Base-by-base conservation (phyloP, 257 asterid species). In the Coffea eugenioides region DNA sequence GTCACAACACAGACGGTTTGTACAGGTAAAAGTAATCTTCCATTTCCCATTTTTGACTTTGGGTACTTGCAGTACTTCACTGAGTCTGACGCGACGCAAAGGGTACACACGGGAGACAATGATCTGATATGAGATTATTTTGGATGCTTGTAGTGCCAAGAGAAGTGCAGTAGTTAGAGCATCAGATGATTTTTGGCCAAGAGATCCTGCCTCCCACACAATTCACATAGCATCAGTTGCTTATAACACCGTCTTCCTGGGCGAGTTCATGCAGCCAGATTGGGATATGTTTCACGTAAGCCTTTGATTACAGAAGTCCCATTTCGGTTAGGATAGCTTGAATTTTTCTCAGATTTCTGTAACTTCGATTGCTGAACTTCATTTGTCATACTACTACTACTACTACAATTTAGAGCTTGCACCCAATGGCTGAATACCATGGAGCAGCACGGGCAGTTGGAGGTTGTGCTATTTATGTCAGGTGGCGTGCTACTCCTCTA, bases 251-350 rank as follows among this genome's bases (percentile, higher is more conserved):
- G 27, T 95, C 72, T 95, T 95, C 79, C 87, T 93, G 0, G 98
- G 98, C 64, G 98, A 95, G 85, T 93, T 95, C 80, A 93, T 95
- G 98, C 98, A 95, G 88, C 98, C 98, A 10, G 98, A 94, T 88
- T 93, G 98, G 98, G 98, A 94, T 74, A 94, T 94, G 98, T 93
- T 94, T 79, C 98, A 94, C 69, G 98, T 95, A 86, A 93, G 94
- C 82, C 34, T 31, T 31, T 31, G 49, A 79, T 61, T 52, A 41
- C 46, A 39, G 36, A 20, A 56, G 49, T 76, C 45, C 64, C 64
- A 21, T 51, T 21, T 84, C 70, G 52, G 6, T 41, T 31, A 3
- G 41, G 8, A 25, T 48, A 57, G 71, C 3, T 5, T 39, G 70
- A 73, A 59, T 31, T 62, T 13, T 39, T 39, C 43, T 43, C 15